Percentiles rank a stretch among this genome's conserved stretches.
phyloP scores from a whole-genome alignment of 2,329 filamentous ascomycete genomes.

The Aspergillus vadensis region DNA sequence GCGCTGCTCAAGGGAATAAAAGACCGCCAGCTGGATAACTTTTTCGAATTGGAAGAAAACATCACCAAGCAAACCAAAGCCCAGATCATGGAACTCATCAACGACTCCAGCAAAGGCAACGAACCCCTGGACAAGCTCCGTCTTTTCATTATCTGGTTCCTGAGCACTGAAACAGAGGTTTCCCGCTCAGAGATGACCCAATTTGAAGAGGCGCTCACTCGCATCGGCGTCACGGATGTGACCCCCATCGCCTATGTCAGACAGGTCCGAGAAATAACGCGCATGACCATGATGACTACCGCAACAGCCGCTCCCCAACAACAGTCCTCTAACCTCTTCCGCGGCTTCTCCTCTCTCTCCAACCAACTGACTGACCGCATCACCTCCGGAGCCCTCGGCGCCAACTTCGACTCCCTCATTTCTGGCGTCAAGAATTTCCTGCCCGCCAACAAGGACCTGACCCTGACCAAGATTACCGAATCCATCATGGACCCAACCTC shows the following conservation, averaged over 20 bases:
- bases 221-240: conserved; percentile 70
- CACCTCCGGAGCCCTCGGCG: conserved; percentile 82
- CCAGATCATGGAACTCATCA: conserved; percentile 85
- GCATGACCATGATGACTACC: conserved; percentile 97
- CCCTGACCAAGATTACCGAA: conserved; percentile 96
- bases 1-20: conserved; percentile 82
- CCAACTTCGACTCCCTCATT: conserved; percentile 91
- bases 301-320: conserved; percentile 62
- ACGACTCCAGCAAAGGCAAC: conserved; percentile 76
- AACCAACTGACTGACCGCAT: conserved; percentile 90
- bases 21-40: conserved; percentile 91
- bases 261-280: conserved; percentile 89
- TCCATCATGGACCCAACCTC: conserved; percentile 95
- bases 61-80: conserved; percentile 87
- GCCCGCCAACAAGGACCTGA: conserved; percentile 93
- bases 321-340: conserved; percentile 72
- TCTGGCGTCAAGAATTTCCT: conserved; percentile 97
- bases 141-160: conserved; percentile 94
- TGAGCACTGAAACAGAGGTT: conserved; percentile 90
- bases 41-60: conserved; percentile 91
- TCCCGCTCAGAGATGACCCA: conserved; percentile 78
- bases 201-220: conserved; percentile 80
- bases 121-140: conserved; percentile 86
- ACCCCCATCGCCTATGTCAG: conserved; percentile 81
- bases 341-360: conserved; percentile 88